phyloP scores from a whole-genome alignment of 2,329 filamentous ascomycete genomes.

The Amauroascus niger region DNA sequence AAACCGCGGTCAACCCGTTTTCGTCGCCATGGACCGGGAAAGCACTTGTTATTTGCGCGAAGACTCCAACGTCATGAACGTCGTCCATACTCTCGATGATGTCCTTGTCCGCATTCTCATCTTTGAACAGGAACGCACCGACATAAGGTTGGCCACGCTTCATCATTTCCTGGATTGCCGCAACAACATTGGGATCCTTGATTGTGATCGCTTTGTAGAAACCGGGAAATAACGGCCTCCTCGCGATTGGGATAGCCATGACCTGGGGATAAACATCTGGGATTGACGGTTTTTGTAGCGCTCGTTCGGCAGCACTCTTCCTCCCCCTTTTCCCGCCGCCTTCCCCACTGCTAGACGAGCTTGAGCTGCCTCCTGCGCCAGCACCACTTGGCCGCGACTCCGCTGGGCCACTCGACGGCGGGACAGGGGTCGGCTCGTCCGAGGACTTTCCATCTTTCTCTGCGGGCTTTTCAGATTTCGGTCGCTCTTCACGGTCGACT shows the following conservation, averaged over 20 bases:
- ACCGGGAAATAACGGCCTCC: conserved; percentile 86
- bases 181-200: conserved; percentile 79
- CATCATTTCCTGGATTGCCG: conserved; percentile 90
- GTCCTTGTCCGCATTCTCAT: conserved; percentile 88
- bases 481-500: conserved; percentile 25
- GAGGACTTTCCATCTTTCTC: conserved; percentile 39
- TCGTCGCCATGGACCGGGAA: conserved; percentile 80
- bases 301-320: conserved; percentile 58
- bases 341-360: conserved; percentile 19
- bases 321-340: conserved; percentile 47
- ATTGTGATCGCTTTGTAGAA: conserved; percentile 99
- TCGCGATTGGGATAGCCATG: conserved; percentile 91
- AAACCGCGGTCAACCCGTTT: conserved; percentile 75
- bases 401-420: conserved; percentile 26
- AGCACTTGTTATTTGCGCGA: conserved; percentile 93
- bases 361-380: conserved; percentile 31
- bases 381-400: conserved; percentile 43
- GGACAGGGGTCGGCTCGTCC: conserved; percentile 40
- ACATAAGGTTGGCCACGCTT: conserved; percentile 96
- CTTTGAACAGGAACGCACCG: conserved; percentile 92
- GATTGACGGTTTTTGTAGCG: conserved; percentile 76
- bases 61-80: conserved; percentile 91
- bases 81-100: conserved; percentile 83
- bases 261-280: conserved; percentile 96
- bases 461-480: conserved; percentile 26